Conservation (phyloP, 805 yeast genomes). For the Candida adriatica region DNA sequence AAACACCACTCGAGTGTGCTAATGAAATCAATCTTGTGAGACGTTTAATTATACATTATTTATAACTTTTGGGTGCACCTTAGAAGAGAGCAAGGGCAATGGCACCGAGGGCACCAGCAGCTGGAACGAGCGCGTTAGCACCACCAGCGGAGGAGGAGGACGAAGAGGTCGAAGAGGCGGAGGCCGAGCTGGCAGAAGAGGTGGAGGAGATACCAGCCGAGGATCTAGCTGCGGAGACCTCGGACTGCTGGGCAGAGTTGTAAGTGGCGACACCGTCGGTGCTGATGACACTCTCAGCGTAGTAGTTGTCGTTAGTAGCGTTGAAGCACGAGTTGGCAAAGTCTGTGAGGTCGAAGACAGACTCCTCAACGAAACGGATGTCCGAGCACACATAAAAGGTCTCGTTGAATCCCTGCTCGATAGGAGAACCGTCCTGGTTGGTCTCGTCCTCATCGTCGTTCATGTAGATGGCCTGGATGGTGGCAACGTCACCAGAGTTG, state of each 20-base stretch:
- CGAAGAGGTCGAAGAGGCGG: conserved; percentile 9
- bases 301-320: conserved; percentile 33
- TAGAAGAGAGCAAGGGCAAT: conserved; percentile 18
- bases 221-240: conserved; percentile 14
- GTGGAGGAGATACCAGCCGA: conserved; percentile 8
- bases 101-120: conserved; percentile 19
- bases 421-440: conserved; percentile 24
- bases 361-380: conserved; percentile 35
- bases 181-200: conserved; percentile 11
- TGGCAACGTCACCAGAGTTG: conserved; percentile 34
- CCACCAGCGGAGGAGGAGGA: conserved; percentile 13
- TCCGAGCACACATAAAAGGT: conserved; percentile 43
- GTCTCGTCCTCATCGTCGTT: conserved; percentile 26
- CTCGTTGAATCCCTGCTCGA: conserved; percentile 31
- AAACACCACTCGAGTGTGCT: too few relatives aligned
- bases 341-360: conserved; percentile 30
- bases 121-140: conserved; percentile 15
- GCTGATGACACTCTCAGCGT: conserved; percentile 26
- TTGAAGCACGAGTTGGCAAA: conserved; percentile 34
- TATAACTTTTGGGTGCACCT: neutral
- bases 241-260: conserved; percentile 14
- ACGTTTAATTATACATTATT: too few relatives aligned
- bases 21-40: too few relatives aligned
- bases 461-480: conserved; percentile 36
- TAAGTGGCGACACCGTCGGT: conserved; percentile 19